Evolutionary conservation across 1,139 yeast species (phyloP), one percentile per base, ranked within the genome.

Genomic region (Komagataea norvegica): DNA sequence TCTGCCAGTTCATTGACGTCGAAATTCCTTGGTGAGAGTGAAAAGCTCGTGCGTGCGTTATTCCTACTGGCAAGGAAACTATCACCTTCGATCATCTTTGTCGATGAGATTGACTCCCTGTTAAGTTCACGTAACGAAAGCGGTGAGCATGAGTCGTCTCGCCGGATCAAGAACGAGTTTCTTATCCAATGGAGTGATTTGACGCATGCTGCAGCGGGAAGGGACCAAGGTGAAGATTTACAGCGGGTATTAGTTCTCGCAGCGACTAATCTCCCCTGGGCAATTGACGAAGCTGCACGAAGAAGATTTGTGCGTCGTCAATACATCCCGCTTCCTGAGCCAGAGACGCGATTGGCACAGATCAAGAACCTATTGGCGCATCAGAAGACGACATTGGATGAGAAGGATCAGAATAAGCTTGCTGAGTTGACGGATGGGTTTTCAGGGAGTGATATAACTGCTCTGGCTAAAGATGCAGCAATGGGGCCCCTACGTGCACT

Each of bases 231-330:
- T 10, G 82, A 74, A 29, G 82, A 77, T 47, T 72, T 76, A 24
- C 79, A 78, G 45, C 67, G 97, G 40, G 98, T 91, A 4, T 69
- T 91, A 23, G 95, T 91, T 4, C 66, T 91, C 28, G 98, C 97
- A 0, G 98, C 98, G 1, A 91, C 99, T 0, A 91, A 91, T 58
- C 62, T 91, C 47, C 99, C 99, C 0, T 91, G 99, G 99, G 83
- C 88, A 4, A 89, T 91, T 45, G 99, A 91, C 61, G 98, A 93
- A 58, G 98, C 98, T 3, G 99, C 98, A 0, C 69, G 98, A 54
- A 74, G 98, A 58, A 73, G 98, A 51, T 91, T 91, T 64, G 96
- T 86, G 6, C 73, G 95, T 48, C 68, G 97, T 40, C 96, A 88
- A 57, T 89, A 91, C 60, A 91, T 91, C 39, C 98, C 98, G 3